These are phyloP conservation scores for Piromyces finnis DNA, from an alignment of 192 early-diverging fungal genomes.

Conservation along the genomic window DNA sequence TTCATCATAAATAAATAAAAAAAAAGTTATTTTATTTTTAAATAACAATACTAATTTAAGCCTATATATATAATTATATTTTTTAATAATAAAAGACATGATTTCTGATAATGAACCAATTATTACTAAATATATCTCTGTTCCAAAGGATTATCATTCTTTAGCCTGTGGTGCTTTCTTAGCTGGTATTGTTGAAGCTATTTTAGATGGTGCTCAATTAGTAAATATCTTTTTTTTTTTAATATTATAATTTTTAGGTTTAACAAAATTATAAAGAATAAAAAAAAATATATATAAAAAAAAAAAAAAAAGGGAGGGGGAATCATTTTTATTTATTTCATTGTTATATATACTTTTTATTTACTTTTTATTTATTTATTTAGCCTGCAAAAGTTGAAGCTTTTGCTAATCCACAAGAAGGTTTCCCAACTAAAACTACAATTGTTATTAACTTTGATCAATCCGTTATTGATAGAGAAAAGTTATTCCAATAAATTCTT, in stretches of 20 bases:
- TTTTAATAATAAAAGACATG: slow-evolving; percentile 83
- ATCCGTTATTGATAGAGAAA: slow-evolving; percentile 6
- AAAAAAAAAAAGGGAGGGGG: no score
- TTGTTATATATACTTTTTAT: no score
- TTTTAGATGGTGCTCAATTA: slow-evolving; percentile 77
- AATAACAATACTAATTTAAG: no score
- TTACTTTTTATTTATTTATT: not conserved
- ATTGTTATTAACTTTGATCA: slow-evolving; percentile 90
- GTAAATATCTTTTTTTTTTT: slow-evolving; percentile 22
- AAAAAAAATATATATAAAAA: not conserved
- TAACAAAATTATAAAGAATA: no score
- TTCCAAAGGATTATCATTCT: slow-evolving; percentile 80
- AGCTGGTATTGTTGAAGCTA: slow-evolving; percentile 90
- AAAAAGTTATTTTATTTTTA: no score
- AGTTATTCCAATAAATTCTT: not conserved
- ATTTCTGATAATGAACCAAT: slow-evolving; percentile 95
- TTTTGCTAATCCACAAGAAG: slow-evolving; percentile 74
- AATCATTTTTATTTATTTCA: no score
- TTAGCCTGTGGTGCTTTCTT: slow-evolving; percentile 89
- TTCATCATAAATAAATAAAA: no score
- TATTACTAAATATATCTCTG: slow-evolving; percentile 76
- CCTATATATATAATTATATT: no score
- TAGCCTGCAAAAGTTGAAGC: slow-evolving; percentile 77
- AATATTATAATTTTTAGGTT: no score
- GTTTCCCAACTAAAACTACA: slow-evolving; percentile 75